Conservation (phyloP, 192 early-diverging fungal species). For the Umbelopsis ramanniana region DNA sequence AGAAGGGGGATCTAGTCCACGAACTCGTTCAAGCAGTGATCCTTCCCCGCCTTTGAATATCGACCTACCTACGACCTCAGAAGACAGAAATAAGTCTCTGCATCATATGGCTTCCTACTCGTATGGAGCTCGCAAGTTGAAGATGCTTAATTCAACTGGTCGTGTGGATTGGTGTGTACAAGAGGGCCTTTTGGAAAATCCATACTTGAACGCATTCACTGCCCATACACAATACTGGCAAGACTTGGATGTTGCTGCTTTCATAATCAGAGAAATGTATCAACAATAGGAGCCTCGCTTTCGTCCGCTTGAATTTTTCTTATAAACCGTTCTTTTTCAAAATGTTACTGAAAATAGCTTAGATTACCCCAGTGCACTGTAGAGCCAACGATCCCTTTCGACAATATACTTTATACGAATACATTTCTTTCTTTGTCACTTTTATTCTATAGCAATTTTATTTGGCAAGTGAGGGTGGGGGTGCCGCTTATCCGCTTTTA, state of each 20-base stretch:
- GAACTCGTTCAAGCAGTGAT: conserved; percentile 37
- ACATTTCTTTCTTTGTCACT: not conserved
- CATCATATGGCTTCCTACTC: conserved; percentile 24
- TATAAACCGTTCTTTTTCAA: too few relatives aligned
- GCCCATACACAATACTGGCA: conserved; percentile 74
- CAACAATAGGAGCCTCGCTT: not conserved
- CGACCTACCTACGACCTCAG: not conserved
- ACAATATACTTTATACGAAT: not conserved
- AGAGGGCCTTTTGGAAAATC: conserved; percentile 70
- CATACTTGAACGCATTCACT: conserved; percentile 67
- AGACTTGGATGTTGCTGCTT: conserved; percentile 46
- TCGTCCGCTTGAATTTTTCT: too few relatives aligned
- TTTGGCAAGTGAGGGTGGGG: not conserved
- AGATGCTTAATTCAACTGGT: conserved; percentile 56
- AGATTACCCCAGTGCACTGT: not conserved
- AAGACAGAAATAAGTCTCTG: conserved; percentile 19
- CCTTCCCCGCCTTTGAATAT: conserved; percentile 24
- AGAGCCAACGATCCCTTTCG: not conserved
- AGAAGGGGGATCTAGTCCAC: not conserved
- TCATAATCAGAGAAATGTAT: conserved; percentile 39
- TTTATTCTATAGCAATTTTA: not conserved
- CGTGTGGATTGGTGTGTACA: conserved; percentile 69
- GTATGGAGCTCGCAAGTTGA: conserved; percentile 33
- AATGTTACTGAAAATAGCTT: too few relatives aligned
- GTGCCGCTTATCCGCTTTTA: not conserved